Conservation (phyloP, 179 eudicot genomes). For the Silene noctiflora region DNA sequence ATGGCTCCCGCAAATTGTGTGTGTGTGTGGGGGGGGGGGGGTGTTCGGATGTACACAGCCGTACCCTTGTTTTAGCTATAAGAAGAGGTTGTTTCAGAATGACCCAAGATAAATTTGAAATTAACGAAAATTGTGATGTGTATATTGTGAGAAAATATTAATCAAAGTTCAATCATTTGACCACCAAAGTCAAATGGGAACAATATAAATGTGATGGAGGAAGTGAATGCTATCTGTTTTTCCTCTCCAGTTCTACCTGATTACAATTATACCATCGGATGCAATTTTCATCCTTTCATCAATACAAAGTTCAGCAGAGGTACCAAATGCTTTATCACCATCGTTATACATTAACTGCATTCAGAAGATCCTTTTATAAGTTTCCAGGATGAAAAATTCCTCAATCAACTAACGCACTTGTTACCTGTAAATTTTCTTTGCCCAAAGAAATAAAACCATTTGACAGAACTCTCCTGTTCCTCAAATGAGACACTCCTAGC, state of each 20-base stretch:
- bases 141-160: not conserved
- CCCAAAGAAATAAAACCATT: conserved; percentile 86
- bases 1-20: no score
- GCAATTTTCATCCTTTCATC: conserved; percentile 92
- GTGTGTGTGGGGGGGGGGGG: no score
- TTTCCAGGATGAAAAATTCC: conserved; percentile 1
- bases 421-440: conserved; percentile 89
- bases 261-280: conserved; percentile 83
- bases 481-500: conserved; percentile 96
- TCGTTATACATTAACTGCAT: conserved; percentile 95
- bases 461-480: conserved; percentile 82
- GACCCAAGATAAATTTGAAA: no score
- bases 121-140: not conserved
- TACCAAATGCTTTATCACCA: conserved; percentile 98
- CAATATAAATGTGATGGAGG: not conserved
- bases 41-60: no score
- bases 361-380: conserved; percentile 18
- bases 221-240: not conserved
- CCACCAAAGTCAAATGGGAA: not conserved
- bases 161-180: no score
- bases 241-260: conserved; percentile 46
- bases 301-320: conserved; percentile 81
- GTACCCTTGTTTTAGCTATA: no score
- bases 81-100: no score
- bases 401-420: conserved; percentile 11